Base-by-base conservation (phyloP, 2,329 filamentous ascomycete genomes). In the Plenodomus tracheiphilus region DNA sequence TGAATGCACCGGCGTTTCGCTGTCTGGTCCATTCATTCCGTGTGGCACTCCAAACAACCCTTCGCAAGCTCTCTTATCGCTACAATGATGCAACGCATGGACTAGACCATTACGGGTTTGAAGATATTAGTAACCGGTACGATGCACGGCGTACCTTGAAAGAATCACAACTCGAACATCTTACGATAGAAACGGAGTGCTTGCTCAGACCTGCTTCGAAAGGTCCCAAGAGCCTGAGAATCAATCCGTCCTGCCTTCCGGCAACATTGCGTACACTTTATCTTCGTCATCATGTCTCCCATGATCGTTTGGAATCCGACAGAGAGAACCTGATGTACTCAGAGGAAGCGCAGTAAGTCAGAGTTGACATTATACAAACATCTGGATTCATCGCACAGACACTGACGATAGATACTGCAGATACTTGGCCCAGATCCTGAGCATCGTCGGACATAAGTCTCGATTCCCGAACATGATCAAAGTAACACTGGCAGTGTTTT, bases 101-200 rank as follows among this genome's bases (percentile, higher is more conserved):
- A 19, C n/a, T 19, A 6, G 25, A 25, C 15, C 25, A 50, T 19
- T 22, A 44, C 20, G 44, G 39, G n/a, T 38, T 34, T 21, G 28
- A 35, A 10, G 20, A 11, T 1, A 11, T 45, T 10, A 42, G 47
- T 36, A 39, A 34, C 7, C 2, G 8, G 6, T 32, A 40, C 25
- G 48, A 43, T 48, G 41, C 36, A 35, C 41, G 43, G 6, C 41
- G 21, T 15, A 48, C 41, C 30, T 30, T 54, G 19, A 45, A 46
- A 18, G 6, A 43, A 4, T 54, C 51, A 15, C 48, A 39, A 13
- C 45, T 54, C 2, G 39, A 47, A 21, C 28, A 45, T 20, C 34
- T 54, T 10, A 40, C 32, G 16, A 32, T 51, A 15, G 51, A 54
- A 16, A 54, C 51, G 8, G 51, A 51, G 22, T 51, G 48, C 41